These are phyloP conservation scores for Albizia julibrissin DNA, from an alignment of 306 rosid genomes.

Conservation along the genomic window DNA sequence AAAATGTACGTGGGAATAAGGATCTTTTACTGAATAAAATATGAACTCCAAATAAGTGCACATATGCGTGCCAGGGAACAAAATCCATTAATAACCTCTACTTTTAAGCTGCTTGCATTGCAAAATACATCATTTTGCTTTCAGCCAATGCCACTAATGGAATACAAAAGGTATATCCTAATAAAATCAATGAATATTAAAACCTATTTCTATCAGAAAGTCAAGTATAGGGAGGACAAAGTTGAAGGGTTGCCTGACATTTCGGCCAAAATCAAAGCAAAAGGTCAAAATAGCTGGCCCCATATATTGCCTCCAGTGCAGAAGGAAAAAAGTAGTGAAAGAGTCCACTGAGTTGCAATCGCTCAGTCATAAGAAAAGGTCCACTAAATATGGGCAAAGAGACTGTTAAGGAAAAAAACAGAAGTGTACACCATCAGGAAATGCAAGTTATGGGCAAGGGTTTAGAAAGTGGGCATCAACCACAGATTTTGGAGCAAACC, in stretches of 20 bases:
- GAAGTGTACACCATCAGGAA: too few species aligned
- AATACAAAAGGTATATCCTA: neutral
- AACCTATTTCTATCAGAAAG: neutral
- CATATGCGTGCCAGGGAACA: slow-evolving; percentile 11
- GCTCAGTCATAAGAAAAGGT: too few species aligned
- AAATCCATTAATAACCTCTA: neutral
- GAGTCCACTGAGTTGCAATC: too few species aligned
- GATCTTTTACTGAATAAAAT: neutral
- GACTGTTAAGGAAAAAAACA: too few species aligned
- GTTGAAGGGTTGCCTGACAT: neutral
- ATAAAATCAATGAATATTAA: neutral
- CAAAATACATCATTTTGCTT: slow-evolving; percentile 1
- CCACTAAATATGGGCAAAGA: too few species aligned
- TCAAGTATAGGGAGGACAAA: neutral
- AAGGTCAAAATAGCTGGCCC: neutral
- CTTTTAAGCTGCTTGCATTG: neutral
- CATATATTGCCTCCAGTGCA: too few species aligned
- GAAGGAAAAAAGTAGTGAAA: too few species aligned
- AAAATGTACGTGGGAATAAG: neutral
- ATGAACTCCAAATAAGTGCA: neutral
- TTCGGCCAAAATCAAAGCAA: neutral
- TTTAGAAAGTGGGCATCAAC: too few species aligned
- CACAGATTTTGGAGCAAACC: too few species aligned
- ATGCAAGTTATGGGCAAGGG: too few species aligned
- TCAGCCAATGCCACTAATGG: neutral